phyloP scores from a whole-genome alignment of 2,329 filamentous ascomycete genomes.

The Lithohypha guttulata region DNA sequence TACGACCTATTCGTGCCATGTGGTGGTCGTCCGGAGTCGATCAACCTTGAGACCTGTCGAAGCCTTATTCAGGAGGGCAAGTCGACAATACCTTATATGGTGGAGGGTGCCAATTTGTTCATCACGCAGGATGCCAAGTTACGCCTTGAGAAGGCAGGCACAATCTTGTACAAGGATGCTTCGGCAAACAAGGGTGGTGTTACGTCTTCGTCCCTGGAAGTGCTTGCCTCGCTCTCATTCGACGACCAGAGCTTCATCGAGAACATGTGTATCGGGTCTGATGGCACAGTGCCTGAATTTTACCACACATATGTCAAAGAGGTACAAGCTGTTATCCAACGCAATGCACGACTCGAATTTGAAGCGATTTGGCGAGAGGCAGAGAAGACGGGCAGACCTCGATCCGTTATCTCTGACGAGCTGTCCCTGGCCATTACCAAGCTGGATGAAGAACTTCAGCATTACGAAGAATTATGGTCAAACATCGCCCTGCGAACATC shows the following conservation, averaged over 20 bases:
- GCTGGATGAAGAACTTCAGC: constrained; percentile 90
- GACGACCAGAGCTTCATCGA: constrained; percentile 78
- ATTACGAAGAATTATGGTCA: constrained; percentile 73
- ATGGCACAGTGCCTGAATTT: constrained; percentile 73
- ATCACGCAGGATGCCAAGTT: constrained; percentile 98
- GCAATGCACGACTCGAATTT: constrained; percentile 88
- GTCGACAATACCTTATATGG: constrained; percentile 79
- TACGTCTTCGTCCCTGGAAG: constrained; percentile 91
- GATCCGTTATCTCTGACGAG: constrained; percentile 83
- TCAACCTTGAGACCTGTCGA: constrained; percentile 78
- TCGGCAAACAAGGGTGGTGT: constrained; percentile 98
- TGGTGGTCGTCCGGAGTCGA: constrained; percentile 90
- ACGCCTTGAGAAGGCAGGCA: constrained; percentile 87
- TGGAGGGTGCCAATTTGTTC: constrained; percentile 96
- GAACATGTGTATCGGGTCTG: constrained; percentile 81
- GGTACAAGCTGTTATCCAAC: constrained; percentile 81
- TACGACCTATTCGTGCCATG: constrained; percentile 93
- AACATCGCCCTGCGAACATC: constrained; percentile 66
- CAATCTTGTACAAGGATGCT: constrained; percentile 92
- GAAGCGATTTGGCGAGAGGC: constrained; percentile 97
- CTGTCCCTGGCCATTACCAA: constrained; percentile 90
- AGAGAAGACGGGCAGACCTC: constrained; percentile 63
- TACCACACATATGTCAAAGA: constrained; percentile 87
- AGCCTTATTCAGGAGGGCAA: constrained; percentile 88
- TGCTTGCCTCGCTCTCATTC: constrained; percentile 87